Conservation (phyloP, 225 moss, liverwort and hornwort species). For the Physcomitrellopsis africana region DNA sequence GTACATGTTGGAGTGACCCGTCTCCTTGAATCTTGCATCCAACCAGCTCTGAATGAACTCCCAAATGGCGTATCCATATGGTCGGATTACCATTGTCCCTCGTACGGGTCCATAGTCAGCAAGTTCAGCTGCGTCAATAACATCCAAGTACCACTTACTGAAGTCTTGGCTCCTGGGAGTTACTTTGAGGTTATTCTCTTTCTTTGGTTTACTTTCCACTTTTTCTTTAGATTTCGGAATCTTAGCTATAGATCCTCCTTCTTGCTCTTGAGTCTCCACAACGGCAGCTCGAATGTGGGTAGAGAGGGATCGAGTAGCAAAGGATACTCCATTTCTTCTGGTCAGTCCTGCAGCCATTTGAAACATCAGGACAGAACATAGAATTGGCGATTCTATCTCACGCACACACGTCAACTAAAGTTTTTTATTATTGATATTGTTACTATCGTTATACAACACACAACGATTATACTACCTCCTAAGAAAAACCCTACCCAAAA, state of each 20-base stretch:
- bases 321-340: constrained; percentile 31
- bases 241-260: constrained; percentile 43
- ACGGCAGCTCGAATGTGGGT: constrained; percentile 37
- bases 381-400: no score
- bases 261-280: constrained; percentile 54
- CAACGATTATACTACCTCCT: no score
- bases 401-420: no score
- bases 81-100: constrained; percentile 97
- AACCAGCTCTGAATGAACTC: constrained; percentile 95
- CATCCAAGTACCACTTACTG: constrained; percentile 96
- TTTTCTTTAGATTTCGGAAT: constrained; percentile 31
- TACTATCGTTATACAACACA: no score
- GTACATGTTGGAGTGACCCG: constrained; percentile 96
- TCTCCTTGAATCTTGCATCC: constrained; percentile 88
- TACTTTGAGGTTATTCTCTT: constrained; percentile 67
- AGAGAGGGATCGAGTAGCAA: constrained; percentile 32
- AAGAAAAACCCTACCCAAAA: no score
- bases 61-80: constrained; percentile 97
- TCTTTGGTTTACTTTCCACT: constrained; percentile 36
- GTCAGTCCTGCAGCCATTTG: constrained; percentile 31
- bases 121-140: constrained; percentile 86
- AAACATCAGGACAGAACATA: not conserved
- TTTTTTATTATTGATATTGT: no score
- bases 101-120: constrained; percentile 99
- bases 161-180: constrained; percentile 87